Percentiles rank a stretch among this genome's conserved stretches.
phyloP scores from a whole-genome alignment of 495 filamentous ascomycete species.

The Choiromyces venosus region DNA sequence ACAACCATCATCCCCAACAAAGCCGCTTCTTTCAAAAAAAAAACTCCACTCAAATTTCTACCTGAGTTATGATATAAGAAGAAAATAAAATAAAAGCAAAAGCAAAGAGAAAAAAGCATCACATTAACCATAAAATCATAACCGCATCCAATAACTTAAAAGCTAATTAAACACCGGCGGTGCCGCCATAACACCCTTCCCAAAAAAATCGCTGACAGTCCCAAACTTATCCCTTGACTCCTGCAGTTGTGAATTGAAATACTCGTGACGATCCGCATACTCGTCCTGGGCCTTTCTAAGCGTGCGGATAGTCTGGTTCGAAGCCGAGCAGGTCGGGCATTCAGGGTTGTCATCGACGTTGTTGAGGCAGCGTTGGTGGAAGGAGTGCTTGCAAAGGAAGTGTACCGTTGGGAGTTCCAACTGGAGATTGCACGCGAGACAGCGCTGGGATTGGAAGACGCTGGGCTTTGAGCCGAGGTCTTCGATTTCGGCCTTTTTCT shows the following conservation, averaged over 20 bases:
- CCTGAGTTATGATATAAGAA: neutral
- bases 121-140: neutral
- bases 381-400: slow-evolving; percentile 93
- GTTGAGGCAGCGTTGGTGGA: slow-evolving; percentile 65
- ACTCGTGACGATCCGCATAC: slow-evolving; percentile 77
- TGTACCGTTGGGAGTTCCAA: slow-evolving; percentile 86
- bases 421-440: slow-evolving; percentile 65
- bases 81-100: neutral
- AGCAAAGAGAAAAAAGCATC: neutral
- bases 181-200: slow-evolving; percentile 73
- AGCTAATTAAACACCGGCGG: slow-evolving; percentile 14
- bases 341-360: slow-evolving; percentile 61
- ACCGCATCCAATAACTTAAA: neutral
- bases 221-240: slow-evolving; percentile 79
- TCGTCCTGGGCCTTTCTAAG: slow-evolving; percentile 64
- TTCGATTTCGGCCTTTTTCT: slow-evolving; percentile 68
- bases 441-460: slow-evolving; percentile 85
- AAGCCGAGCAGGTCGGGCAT: slow-evolving; percentile 74
- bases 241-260: slow-evolving; percentile 75
- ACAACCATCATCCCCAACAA: neutral
- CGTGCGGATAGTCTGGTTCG: slow-evolving; percentile 79
- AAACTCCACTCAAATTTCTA: neutral
- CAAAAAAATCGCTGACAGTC: slow-evolving; percentile 89
- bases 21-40: neutral
- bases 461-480: slow-evolving; percentile 70